Base-by-base conservation (phyloP, 1,284 basidiomycete species). In the Fomitopsis betulina region DNA sequence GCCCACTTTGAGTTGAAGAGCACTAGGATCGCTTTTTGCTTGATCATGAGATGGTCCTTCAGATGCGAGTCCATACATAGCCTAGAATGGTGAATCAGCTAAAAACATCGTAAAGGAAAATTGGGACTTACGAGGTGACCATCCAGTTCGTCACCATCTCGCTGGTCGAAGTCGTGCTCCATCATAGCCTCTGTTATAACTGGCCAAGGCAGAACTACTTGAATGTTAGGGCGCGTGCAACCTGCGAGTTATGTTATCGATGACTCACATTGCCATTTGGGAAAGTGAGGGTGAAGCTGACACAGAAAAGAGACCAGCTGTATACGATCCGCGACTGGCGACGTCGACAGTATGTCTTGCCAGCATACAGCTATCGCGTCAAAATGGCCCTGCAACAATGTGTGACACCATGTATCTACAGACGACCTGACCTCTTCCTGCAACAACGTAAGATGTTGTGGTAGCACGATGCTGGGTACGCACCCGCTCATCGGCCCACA, bases 391-490 rank as follows among this genome's bases (percentile, higher is more conserved):
- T 84, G 81, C 19, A 87, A 77, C 23, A 91, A 71, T 17, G 81
- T 82, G 59, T 80, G 77, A 2, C 80, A 75, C 72, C 82, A 82
- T 1, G 80, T 79, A 59, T 83, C 79, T 1, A 79, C 80, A 4
- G 83, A 74, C 12, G 82, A 66, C 50, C 87, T 76, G 39, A 89
- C 73, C 72, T 89, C 86, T 73, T 88, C 87, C 88, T 91, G 60
- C 21, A 53, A 12, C 6, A 35, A 53, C 51, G 53, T 75, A 57
- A 39, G 10, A 35, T 6, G 2, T 15, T 23, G n/a, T 10, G 7
- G 17, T 23, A 13, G 19, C 32, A 21, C 8, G 49, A 19, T 43
- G 13, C 13, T 19, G 23, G 13, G 35, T 37, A 47, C 45, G 10
- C 63, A 85, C 88, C 67, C 76, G 76, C 49, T 81, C 75, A 63